Percentiles rank a stretch among this genome's conserved stretches.
phyloP scores from a whole-genome alignment of 148 eudicot species.

The Amaranthus hypochondriacus region DNA sequence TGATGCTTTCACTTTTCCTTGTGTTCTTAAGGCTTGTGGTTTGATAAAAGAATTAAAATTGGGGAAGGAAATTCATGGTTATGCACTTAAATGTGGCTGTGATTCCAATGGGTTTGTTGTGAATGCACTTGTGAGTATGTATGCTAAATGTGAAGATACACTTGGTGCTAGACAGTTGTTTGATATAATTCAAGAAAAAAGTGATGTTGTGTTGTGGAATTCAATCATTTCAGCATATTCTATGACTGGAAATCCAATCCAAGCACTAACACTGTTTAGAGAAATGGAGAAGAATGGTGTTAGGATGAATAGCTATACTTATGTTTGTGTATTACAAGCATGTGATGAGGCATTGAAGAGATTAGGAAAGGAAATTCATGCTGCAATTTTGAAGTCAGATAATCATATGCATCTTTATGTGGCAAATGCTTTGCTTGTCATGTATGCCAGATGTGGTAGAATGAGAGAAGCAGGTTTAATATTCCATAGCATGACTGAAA shows the following conservation, averaged over 20 bases:
- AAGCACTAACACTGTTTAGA: constrained; percentile 49
- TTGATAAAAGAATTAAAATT: constrained; percentile 27
- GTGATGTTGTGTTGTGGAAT: constrained; percentile 80
- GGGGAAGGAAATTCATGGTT: constrained; percentile 68
- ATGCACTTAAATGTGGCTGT: constrained; percentile 51
- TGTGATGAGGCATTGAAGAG: constrained; percentile 43
- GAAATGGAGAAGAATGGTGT: constrained; percentile 56
- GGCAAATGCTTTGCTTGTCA: constrained; percentile 75
- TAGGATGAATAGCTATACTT: constrained; percentile 58
- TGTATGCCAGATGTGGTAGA: constrained; percentile 62
- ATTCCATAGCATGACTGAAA: constrained; percentile 39
- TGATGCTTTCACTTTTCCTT: constrained; percentile 67
- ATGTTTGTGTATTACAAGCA: constrained; percentile 66
- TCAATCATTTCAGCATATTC: constrained; percentile 61
- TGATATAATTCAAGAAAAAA: constrained; percentile 34
- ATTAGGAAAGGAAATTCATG: constrained; percentile 68
- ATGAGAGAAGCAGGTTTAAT: constrained; percentile 55
- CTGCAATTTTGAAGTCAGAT: constrained; percentile 42
- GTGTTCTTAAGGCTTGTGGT: constrained; percentile 68
- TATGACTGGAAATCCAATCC: constrained; percentile 33
- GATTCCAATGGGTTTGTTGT: constrained; percentile 51
- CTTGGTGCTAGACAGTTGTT: constrained; percentile 44
- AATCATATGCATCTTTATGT: constrained; percentile 48
- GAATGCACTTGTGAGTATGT: constrained; percentile 70
- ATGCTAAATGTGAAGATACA: constrained; percentile 53